Base-by-base conservation (phyloP, 257 asterid species). In the Nicotiana undulata region DNA sequence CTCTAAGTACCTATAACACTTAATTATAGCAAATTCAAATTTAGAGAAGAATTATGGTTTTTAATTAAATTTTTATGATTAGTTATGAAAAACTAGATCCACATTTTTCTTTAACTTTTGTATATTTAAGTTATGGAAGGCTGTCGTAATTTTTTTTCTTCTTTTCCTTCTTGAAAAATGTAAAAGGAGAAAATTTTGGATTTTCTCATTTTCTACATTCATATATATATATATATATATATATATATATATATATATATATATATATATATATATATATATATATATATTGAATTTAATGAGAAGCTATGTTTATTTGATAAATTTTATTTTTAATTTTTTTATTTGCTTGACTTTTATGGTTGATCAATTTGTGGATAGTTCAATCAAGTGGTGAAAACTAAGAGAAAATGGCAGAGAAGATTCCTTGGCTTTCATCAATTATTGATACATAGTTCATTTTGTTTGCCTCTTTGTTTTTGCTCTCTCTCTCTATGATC, bases 361-460 rank as follows among this genome's bases (percentile, higher is more conserved):
- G 4, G 29, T 49, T 46, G 67, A 31, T 63, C 77, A 80, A 44
- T 79, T 68, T 68, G 15, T 53, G 5, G 32, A 2, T 70, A 77
- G 52, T 52, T 16, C 12, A 49, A 81, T 83, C 79, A 65, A 53
- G 84, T 29, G 75, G 81, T 86, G 79, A 85, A 85, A 82, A 85
- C 76, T 79, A 81, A 77, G 83, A 76, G 81, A 82, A 72, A 58
- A 81, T 75, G 51, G 83, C 88, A 87, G 90, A 82, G 84, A 85
- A 90, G 92, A 90, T 90, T 87, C 89, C 89, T 84, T 85, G 81
- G 24, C 20, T 79, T 82, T 79, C 81, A 81, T 75, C 86, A 76
- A 81, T 76, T 84, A 86, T 85, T 85, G 79, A 89, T 88, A 85
- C 85, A 81, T 75, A 81, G 74, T 85, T 85, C 87, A 81, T 84